These are phyloP conservation scores for Mrakia gelida DNA, from an alignment of 768 basidiomycete species.

Conservation along the genomic window DNA sequence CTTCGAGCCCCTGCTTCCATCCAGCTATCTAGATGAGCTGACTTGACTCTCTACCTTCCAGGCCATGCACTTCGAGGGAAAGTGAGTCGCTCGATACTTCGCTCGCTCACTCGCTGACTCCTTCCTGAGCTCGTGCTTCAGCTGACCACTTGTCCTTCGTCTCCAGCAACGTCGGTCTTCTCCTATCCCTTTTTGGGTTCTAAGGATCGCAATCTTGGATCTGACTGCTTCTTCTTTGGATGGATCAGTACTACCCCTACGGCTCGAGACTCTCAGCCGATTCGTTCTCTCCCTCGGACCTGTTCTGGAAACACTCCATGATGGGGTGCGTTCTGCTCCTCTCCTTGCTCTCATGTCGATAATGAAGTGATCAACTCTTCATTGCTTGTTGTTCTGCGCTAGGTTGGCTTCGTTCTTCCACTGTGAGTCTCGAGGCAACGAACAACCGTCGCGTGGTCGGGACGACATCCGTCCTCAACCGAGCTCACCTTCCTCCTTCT, in stretches of 20 bases:
- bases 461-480: background rate
- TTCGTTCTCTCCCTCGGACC: background rate
- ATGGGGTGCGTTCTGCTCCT: background rate
- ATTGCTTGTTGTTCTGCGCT: background rate
- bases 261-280: background rate
- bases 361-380: background rate
- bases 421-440: background rate
- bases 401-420: background rate
- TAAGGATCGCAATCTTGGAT: no score
- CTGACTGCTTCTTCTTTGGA: no score
- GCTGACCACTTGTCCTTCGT: no score
- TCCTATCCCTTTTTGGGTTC: background rate
- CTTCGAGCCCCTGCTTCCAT: background rate
- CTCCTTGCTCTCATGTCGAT: background rate
- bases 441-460: background rate
- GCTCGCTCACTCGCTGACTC: no score
- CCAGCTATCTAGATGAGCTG: no score
- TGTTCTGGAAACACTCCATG: background rate
- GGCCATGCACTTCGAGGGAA: constrained; percentile 1
- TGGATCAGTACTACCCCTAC: background rate
- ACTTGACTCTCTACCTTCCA: background rate
- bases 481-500: background rate
- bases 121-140: no score
- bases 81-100: background rate
- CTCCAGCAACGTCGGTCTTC: no score